Conservation (phyloP, 495 filamentous ascomycete genomes). For the Penicillium crystallinum region DNA sequence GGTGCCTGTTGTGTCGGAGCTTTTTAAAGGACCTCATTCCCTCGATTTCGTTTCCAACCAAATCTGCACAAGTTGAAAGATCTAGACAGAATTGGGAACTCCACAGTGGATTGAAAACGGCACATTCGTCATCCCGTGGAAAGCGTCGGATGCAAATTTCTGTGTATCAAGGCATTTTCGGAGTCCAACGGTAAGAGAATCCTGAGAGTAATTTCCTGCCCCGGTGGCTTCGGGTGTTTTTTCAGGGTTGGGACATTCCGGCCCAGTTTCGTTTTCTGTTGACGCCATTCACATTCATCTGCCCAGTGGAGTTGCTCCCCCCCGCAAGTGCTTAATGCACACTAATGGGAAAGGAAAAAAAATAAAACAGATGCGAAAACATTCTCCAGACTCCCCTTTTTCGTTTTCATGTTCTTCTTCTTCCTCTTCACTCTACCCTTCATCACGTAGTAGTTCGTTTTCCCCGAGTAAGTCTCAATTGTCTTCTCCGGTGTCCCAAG, state of each 20-base stretch:
- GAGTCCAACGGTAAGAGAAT: not conserved
- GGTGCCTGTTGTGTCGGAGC: constrained; percentile 15
- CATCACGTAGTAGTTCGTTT: constrained; percentile 23
- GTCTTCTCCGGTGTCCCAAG: not conserved
- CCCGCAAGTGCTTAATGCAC: constrained; percentile 10
- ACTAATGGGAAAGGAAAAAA: constrained; percentile 4
- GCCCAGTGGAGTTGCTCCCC: constrained; percentile 11
- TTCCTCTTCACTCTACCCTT: constrained; percentile 34
- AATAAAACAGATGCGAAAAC: constrained; percentile 5
- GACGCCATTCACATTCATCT: too few relatives aligned
- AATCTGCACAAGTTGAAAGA: not conserved
- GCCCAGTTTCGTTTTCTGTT: too few relatives aligned
- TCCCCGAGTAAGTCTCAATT: constrained; percentile 21
- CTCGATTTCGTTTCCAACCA: not conserved
- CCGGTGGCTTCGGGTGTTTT: too few relatives aligned
- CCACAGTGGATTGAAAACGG: not conserved
- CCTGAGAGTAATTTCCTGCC: too few relatives aligned
- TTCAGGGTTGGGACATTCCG: too few relatives aligned
- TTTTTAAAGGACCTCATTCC: not conserved
- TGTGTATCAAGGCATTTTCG: not conserved
- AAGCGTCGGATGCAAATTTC: not conserved
- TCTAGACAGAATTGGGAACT: not conserved
- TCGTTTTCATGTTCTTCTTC: constrained; percentile 23
- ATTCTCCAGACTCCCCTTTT: constrained; percentile 12
- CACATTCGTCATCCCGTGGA: constrained; percentile 3